Evolutionary conservation across 306 rosid genomes (phyloP), one percentile per base, ranked within the genome.

Genomic region (Sindora glabra): DNA sequence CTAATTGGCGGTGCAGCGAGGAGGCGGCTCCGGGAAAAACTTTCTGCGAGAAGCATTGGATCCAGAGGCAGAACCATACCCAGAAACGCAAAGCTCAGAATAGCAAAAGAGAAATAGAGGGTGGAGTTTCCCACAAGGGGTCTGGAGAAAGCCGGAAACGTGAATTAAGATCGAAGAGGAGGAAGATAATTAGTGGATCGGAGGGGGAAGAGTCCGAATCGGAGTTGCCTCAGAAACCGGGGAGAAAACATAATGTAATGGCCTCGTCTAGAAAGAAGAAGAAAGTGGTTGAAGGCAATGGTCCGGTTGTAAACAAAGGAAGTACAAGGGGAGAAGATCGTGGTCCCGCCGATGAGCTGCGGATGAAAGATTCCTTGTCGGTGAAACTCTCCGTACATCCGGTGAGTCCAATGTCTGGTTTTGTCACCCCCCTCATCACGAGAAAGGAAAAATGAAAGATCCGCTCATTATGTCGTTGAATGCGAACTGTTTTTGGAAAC

Each of bases 21-120:
- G 27, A 8, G 27, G 57, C 47, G 17, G 40, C 24, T 62, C 25
- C 14, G 34, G 86, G 77, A 48, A 70, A 62, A 40, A 40, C 48
- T 0, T 73, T 52, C 47, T 73, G 77, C 52, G 65, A 63, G 19
- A 70, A 64, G 64, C 81, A 77, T 63, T 46, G 59, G 59, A 50
- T n/a, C 59, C 54, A 19, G 34, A 57, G n/a, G 64, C 48, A 32
- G 49, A 17, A 2, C 40, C 50, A 41, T 58, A 56, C 8, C 23
- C 48, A 30, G 49, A 64, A 54, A 56, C 56, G 15, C 16, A 53
- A 48, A 34, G 53, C 39, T 42, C 38, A n/a, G n/a, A 36, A 12
- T 37, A 59, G 26, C 45, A 10, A 15, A 44, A 38, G 24, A 3
- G 46, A 25, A 13, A 59, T 64, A 22, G n/a, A 10, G 8, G 49